These are phyloP conservation scores for Alternaria panax DNA, from an alignment of 2,329 filamentous ascomycete species.

Conservation along the genomic window DNA sequence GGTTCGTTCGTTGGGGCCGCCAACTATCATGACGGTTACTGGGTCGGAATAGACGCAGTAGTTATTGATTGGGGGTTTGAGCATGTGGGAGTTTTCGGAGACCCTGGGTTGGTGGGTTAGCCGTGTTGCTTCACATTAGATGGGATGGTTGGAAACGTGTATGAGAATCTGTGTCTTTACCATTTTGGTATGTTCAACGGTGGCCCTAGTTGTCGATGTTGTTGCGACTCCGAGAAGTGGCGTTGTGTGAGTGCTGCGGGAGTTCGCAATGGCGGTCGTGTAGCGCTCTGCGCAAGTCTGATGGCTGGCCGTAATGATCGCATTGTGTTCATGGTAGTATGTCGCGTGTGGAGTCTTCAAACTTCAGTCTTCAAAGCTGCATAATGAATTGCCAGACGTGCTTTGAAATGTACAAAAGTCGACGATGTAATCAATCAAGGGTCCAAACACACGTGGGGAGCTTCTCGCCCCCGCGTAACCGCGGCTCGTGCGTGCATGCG, in stretches of 20 bases:
- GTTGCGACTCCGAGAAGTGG: conserved; percentile 38
- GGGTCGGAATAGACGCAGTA: conserved; percentile 92
- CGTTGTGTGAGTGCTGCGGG: conserved; percentile 26
- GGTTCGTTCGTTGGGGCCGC: conserved; percentile 92
- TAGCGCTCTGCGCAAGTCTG: conserved; percentile 22
- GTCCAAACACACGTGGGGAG: conserved; percentile 8
- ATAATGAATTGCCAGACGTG: not conserved
- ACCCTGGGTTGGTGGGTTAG: conserved; percentile 66
- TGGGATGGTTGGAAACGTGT: not conserved
- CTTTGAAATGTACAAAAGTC: conserved; percentile 3
- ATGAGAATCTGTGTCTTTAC: conserved; percentile 23
- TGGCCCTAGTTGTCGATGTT: conserved; percentile 32
- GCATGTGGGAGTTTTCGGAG: conserved; percentile 86
- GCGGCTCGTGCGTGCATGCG: conserved; percentile 27
- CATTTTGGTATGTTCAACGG: conserved; percentile 54
- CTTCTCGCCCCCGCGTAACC: conserved; percentile 18
- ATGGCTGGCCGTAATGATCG: conserved; percentile 26
- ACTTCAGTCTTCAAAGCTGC: not conserved
- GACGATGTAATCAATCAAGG: conserved; percentile 10
- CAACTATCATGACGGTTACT: conserved; percentile 91
- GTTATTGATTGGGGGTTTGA: conserved; percentile 95
- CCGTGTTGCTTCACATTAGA: not conserved
- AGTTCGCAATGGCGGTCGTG: conserved; percentile 17
- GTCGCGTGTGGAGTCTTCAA: not conserved
- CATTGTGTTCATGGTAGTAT: conserved; percentile 23